Evolutionary conservation across 2,329 filamentous ascomycete genomes (phyloP).

Genomic region (Blumeriella jaapii): DNA sequence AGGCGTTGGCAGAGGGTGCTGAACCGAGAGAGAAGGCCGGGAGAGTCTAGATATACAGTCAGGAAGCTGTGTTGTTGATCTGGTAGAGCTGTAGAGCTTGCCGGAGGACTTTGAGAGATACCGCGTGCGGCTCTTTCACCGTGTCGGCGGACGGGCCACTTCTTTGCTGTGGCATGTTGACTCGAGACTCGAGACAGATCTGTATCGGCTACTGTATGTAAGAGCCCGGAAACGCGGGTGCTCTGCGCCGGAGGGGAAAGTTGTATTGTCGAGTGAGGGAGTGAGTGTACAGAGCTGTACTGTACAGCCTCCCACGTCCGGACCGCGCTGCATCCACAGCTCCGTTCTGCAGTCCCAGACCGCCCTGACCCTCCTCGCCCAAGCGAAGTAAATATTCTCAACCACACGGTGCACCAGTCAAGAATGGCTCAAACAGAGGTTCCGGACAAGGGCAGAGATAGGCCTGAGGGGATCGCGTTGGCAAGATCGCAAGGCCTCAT

Average conservation of each 20-base stretch:
- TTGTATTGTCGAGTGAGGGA: too few relatives aligned
- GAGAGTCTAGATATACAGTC: slow-evolving; percentile 50
- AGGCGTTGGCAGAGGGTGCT: slow-evolving; percentile 49
- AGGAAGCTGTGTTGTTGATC: background rate
- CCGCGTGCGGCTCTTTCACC: slow-evolving; percentile 64
- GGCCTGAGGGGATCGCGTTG: slow-evolving; percentile 24
- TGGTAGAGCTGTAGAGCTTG: slow-evolving; percentile 25
- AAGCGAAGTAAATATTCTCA: background rate
- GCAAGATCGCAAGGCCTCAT: slow-evolving; percentile 31
- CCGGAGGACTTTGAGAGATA: slow-evolving; percentile 68
- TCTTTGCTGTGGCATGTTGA: slow-evolving; percentile 26
- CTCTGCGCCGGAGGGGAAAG: too few relatives aligned
- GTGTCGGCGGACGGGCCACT: slow-evolving; percentile 20
- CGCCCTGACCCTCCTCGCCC: slow-evolving; percentile 10
- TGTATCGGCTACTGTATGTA: too few relatives aligned
- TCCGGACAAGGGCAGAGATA: background rate
- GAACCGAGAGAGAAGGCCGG: slow-evolving; percentile 62
- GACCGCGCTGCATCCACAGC: too few relatives aligned
- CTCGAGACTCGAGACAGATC: background rate
- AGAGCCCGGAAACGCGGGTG: too few relatives aligned
- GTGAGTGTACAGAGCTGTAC: too few relatives aligned
- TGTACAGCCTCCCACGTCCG: too few relatives aligned
- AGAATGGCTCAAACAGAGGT: slow-evolving; percentile 3
- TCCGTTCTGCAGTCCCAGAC: slow-evolving; percentile 10
- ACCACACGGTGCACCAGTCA: background rate